These are phyloP conservation scores for Blastobotrys raffinosifermentans DNA, from an alignment of 1,139 yeast genomes.

Conservation along the genomic window DNA sequence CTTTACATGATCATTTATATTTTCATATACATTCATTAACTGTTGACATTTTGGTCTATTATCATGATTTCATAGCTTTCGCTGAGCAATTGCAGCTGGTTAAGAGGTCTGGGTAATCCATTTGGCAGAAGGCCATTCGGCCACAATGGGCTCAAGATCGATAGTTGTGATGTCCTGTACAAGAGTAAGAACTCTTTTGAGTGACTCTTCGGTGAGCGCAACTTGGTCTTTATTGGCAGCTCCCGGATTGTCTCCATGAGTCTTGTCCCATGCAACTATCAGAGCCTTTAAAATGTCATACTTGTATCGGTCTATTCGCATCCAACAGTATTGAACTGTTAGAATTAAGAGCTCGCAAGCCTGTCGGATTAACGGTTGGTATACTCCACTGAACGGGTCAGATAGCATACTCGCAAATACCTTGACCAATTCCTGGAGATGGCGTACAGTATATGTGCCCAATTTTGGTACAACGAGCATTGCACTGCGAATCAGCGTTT, in stretches of 20 bases:
- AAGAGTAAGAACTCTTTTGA: conserved; percentile 9
- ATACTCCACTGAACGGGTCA: conserved; percentile 30
- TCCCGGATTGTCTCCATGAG: conserved; percentile 10
- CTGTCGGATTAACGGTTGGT: conserved; percentile 20
- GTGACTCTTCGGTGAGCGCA: conserved; percentile 7
- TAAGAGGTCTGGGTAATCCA: too few species aligned
- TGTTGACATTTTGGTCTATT: conserved; percentile 4
- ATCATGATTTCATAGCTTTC: too few species aligned
- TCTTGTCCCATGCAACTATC: conserved; percentile 21
- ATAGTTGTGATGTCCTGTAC: neutral
- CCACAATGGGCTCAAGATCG: neutral
- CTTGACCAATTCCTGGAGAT: conserved; percentile 23
- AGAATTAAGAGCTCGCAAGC: conserved; percentile 22
- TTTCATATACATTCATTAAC: conserved; percentile 1
- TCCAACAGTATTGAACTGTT: conserved; percentile 30
- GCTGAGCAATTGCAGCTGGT: too few species aligned
- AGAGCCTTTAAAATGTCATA: conserved; percentile 35
- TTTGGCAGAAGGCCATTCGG: too few species aligned
- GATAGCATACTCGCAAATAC: conserved; percentile 24
- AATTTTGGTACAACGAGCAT: conserved; percentile 11
- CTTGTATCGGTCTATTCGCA: conserved; percentile 29
- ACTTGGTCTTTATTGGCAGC: neutral
- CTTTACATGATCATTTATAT: neutral
- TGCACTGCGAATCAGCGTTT: conserved; percentile 11
- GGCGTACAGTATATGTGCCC: conserved; percentile 22